phyloP scores from a whole-genome alignment of 2,329 filamentous ascomycete genomes.

The Colletotrichum neosansevieriae region DNA sequence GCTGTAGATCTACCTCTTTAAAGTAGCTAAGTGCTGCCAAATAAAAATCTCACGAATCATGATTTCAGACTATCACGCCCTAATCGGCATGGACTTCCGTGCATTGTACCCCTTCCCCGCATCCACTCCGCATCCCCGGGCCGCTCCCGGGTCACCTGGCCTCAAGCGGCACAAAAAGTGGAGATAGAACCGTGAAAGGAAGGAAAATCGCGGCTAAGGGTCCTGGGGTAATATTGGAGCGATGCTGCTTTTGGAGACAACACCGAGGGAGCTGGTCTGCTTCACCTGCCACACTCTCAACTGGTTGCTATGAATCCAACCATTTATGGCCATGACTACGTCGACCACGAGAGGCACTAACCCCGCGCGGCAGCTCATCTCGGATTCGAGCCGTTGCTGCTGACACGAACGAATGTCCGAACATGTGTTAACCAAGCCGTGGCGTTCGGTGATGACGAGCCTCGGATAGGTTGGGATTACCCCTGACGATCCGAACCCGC shows the following conservation, averaged over 20 bases:
- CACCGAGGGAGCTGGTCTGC: slow-evolving; percentile 18
- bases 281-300: not conserved
- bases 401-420: not conserved
- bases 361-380: slow-evolving; percentile 14
- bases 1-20: too few species aligned
- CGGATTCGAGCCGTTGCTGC: not conserved
- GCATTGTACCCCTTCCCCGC: too few species aligned
- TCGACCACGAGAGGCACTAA: slow-evolving; percentile 3
- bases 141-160: slow-evolving; percentile 22
- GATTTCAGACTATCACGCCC: too few species aligned
- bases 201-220: not conserved
- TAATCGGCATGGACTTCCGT: too few species aligned
- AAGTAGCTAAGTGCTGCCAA: too few species aligned
- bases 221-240: slow-evolving; percentile 2
- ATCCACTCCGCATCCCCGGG: too few species aligned
- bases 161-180: slow-evolving; percentile 19
- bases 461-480: slow-evolving; percentile 7
- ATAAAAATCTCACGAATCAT: too few species aligned
- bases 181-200: not conserved
- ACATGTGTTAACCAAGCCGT: not conserved
- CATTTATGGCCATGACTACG: slow-evolving; percentile 22
- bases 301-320: not conserved
- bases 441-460: not conserved
- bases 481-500: slow-evolving; percentile 18
- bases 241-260: slow-evolving; percentile 29